Evolutionary conservation across 257 asterid genomes (phyloP), one percentile per base, ranked within the genome.

Genomic region (Solanum chilense): DNA sequence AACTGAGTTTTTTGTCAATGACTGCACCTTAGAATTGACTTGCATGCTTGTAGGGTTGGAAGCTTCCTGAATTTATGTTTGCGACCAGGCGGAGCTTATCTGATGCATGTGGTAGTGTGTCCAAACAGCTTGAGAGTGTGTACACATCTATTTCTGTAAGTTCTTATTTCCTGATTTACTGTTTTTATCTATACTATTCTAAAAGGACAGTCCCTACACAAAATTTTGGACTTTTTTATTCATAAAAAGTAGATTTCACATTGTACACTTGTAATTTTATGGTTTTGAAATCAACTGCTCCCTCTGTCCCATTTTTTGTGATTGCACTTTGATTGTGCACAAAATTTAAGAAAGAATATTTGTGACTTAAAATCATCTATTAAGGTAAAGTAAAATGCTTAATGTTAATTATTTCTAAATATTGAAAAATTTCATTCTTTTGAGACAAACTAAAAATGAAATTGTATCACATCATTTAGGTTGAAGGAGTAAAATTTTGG

Each of bases 11-110:
- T 41, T 49, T 81, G 23, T 20, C 58, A 49, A 52, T 7, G 6
- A 18, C 20, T 80, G 64, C 85, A 49, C 69, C 44, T 81, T 52
- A 81, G 85, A 81, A 49, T 49, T 49, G 70, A 31, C 23, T 56
- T 21, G 68, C 88, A 77, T 35, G 45, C 89, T 91, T 92, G 89
- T 93, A 97, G 99, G 99, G 99, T 21, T 96, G 97, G 96, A 95
- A 89, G 91, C 88, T 97, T 80, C 89, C 98, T 73, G 98, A 95
- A 88, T 93, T 95, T 94, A 97, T 95, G 99, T 95, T 97, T 89
- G 99, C 98, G 31, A 96, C 99, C 23, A 93, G 94, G 91, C 97
- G 98, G 78, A 91, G 98, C 83, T 92, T 97, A 90, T 92, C 95
- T 87, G 99, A 95, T 88, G 99, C 99, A 39, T 93, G 99, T 69